Evolutionary conservation across 2,329 filamentous ascomycete genomes (phyloP), one percentile per base, ranked within the genome.

Genomic region (Ophiostoma piceae): DNA sequence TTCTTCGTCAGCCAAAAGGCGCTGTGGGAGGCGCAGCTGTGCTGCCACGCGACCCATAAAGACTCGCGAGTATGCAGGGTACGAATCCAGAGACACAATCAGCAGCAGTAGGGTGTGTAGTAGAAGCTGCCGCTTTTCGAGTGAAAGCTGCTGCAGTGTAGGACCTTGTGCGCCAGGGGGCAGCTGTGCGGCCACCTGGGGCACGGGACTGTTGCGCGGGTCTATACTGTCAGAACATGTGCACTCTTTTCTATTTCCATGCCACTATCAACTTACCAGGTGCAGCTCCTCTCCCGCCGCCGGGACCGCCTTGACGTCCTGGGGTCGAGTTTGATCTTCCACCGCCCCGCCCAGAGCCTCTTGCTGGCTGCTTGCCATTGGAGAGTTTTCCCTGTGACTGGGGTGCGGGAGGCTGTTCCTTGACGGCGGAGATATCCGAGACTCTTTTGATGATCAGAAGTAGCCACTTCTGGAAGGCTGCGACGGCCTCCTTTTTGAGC

Each of bases 381-480:
- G 54, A 9, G 16, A 6, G 6, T 54, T 19, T 73, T 37, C 16
- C 60, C 35, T 67, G 71, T 73, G 68, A 71, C 72, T 75, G 60
- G 75, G 74, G 72, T 74, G 75, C 57, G 71, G 70, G 76, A 71
- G 72, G 76, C 68, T 74, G 74, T 71, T 85, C 83, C 68, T 80
- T 83, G 39, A 86, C 82, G 60, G 86, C 82, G 57, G 84, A 83
- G 22, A 93, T 84, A 47, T 95, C 90, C 22, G 88, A 86, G 32
- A 96, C 81, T 16, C 93, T 86, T 70, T 87, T 84, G 57, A 92
- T 81, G 11, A 97, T 86, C 14, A 83, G 82, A 6, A 87, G 84
- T 75, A 92, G 87, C 94, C 94, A 98, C 73, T 92, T 90, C 71
- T 90, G 88, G 76, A 94, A 96, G 76, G 90, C 88, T 7, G 84